These are phyloP conservation scores for Drosera capensis DNA, from an alignment of 148 eudicot species.

Conservation along the genomic window DNA sequence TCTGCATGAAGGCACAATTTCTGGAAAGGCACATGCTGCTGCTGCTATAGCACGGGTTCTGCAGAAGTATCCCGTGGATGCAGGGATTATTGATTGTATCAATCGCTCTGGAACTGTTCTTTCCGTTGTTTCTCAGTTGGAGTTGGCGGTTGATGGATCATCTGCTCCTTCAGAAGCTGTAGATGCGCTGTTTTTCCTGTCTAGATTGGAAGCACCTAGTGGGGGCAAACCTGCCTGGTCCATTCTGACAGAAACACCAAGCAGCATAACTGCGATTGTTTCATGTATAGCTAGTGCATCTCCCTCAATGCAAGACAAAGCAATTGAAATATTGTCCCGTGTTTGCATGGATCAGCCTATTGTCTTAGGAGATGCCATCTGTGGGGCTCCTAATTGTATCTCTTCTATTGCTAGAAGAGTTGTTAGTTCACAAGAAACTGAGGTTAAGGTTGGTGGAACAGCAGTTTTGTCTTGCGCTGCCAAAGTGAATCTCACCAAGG, in stretches of 20 bases:
- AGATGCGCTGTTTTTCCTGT: conserved; percentile 74
- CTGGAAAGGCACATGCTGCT: conserved; percentile 82
- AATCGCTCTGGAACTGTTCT: conserved; percentile 78
- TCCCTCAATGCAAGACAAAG: conserved; percentile 70
- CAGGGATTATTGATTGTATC: conserved; percentile 50
- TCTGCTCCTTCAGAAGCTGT: conserved; percentile 63
- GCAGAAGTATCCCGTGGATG: conserved; percentile 40
- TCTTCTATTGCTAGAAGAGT: conserved; percentile 72
- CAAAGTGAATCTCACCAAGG: conserved; percentile 51
- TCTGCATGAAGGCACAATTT: conserved; percentile 55
- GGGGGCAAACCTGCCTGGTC: conserved; percentile 74
- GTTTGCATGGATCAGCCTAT: conserved; percentile 54
- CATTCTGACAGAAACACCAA: conserved; percentile 62
- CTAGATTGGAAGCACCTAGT: conserved; percentile 36
- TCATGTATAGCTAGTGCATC: conserved; percentile 53
- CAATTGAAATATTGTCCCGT: conserved; percentile 71
- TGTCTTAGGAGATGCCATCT: conserved; percentile 52
- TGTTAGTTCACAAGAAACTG: conserved; percentile 40
- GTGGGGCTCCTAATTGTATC: conserved; percentile 51
- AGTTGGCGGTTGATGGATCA: conserved; percentile 38
- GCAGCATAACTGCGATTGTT: conserved; percentile 58
- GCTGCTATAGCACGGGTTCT: conserved; percentile 88
- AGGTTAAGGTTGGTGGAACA: conserved; percentile 69
- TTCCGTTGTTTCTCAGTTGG: conserved; percentile 66
- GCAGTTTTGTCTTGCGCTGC: conserved; percentile 84